Percentiles rank a stretch among this genome's conserved stretches.
Evolutionary conservation across 2,329 filamentous ascomycete species (phyloP).

Genomic region (Escovopsis sp.): DNA sequence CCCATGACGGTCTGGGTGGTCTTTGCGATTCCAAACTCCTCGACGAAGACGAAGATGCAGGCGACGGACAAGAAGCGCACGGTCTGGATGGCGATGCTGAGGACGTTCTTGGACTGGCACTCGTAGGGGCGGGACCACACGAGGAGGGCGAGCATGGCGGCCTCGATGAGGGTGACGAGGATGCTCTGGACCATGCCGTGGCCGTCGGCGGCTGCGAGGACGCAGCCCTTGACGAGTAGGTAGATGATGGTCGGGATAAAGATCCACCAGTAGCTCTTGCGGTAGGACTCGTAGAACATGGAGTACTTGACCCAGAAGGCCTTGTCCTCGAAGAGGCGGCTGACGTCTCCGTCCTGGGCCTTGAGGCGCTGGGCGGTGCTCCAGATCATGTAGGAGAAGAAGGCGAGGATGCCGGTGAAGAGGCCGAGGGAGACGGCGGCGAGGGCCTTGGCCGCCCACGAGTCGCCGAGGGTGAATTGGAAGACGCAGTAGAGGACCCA

Average conservation of each 20-base stretch:
- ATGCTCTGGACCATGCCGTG: conserved; percentile 70
- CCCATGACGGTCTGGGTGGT: conserved; percentile 91
- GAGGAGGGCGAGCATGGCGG: conserved; percentile 61
- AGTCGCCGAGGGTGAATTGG: conserved; percentile 87
- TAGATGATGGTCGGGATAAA: conserved; percentile 84
- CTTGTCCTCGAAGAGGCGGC: conserved; percentile 73
- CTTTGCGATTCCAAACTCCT: conserved; percentile 77
- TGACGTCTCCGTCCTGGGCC: conserved; percentile 56
- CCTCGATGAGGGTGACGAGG: conserved; percentile 69
- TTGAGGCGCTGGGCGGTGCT: conserved; percentile 59
- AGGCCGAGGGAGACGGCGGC: conserved; percentile 66
- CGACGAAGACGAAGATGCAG: conserved; percentile 85
- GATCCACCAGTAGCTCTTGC: conserved; percentile 91
- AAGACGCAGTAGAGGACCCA: conserved; percentile 96
- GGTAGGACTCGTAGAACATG: conserved; percentile 93
- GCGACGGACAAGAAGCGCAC: conserved; percentile 78
- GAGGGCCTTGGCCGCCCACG: conserved; percentile 77
- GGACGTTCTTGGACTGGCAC: conserved; percentile 73
- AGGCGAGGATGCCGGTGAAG: conserved; percentile 69
- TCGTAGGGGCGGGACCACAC: conserved; percentile 79
- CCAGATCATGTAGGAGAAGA: conserved; percentile 78
- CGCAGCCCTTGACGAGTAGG: conserved; percentile 75
- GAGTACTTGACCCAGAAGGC: conserved; percentile 89
- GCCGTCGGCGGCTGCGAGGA: conserved; percentile 73
- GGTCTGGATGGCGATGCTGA: conserved; percentile 84